Evolutionary conservation across 306 rosid species (phyloP), one percentile per base, ranked within the genome.

Genomic region (Benincasa hispida): DNA sequence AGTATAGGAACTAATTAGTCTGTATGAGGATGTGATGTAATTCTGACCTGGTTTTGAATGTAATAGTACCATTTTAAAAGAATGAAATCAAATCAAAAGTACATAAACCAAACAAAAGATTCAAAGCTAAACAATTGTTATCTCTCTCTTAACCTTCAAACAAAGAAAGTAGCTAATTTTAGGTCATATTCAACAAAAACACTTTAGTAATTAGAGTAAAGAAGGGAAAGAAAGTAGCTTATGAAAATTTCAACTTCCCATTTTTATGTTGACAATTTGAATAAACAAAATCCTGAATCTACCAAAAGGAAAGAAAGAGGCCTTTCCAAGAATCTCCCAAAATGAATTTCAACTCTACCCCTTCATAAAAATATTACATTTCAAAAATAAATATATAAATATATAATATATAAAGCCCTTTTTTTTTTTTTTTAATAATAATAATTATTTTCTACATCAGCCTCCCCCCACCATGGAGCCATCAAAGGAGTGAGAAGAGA

Each of bases 401-500:
- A 56, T 6, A 60, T 59, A 58, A 24, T 50, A 30, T 70, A 51
- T 13, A 32, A 82, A 81, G n/a, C 57, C 48, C 35, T 14, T 48
- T 35, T 48, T 3, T 47, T 47, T 12, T 47, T 9, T 8, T 66
- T 34, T 37, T 5, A 32, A 32, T 1, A 32, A 32, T 1, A 32
- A 35, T 35, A 5, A 35, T 5, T 35, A 35, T 35, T 69, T 81
- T 77, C 75, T 83, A 11, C 51, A n/a, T 21, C 56, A 81, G 45
- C 78, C 79, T 82, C 83, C 80, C 83, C 80, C 81, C 83, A 58
- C 53, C 63, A 65, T 15, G 84, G 86, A 56, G 80, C 85, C 81
- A 91, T 27, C 77, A 62, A 81, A 79, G 78, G 81, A 85, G 87
- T 78, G 84, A 78, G 87, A 78, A 77, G 45, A 84, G 63, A 78